Conservation (phyloP, 768 basidiomycete genomes). For the Tylopilus subfusipes region DNA sequence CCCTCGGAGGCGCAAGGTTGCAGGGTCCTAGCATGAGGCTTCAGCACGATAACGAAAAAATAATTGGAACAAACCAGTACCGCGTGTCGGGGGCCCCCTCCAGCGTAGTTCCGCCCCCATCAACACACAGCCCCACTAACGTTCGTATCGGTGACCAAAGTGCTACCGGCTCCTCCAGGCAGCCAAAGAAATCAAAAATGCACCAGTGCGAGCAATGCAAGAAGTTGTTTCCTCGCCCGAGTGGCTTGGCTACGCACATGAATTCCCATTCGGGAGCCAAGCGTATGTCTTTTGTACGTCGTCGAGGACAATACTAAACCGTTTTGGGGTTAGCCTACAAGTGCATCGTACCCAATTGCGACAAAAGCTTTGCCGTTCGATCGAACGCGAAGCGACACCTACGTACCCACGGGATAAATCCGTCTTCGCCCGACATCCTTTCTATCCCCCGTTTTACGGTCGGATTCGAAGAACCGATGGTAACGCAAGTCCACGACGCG, state of each 20-base stretch:
- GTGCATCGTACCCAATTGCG: constrained; percentile 60
- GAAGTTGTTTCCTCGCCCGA: constrained; percentile 48
- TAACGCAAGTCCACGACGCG: constrained; percentile 40
- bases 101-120: constrained; percentile 5
- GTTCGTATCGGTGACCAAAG: constrained; percentile 10
- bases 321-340: constrained; percentile 20
- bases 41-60: constrained; percentile 13
- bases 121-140: constrained; percentile 5
- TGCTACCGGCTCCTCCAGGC: constrained; percentile 5
- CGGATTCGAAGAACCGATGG: constrained; percentile 45
- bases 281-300: constrained; percentile 30
- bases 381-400: constrained; percentile 81
- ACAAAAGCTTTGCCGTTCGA: constrained; percentile 68
- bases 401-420: constrained; percentile 63
- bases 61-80: constrained; percentile 9
- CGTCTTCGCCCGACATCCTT: constrained; percentile 18
- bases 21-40: constrained; percentile 28
- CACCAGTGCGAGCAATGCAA: constrained; percentile 44
- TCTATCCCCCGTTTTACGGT: constrained; percentile 33
- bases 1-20: constrained; percentile 1
- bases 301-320: constrained; percentile 6
- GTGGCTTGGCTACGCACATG: constrained; percentile 51
- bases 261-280: constrained; percentile 50
- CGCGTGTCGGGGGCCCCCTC: constrained; percentile 10
- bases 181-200: constrained; percentile 44